A percentile compares a stretch with the other conserved stretches of the same genome.
Conservation (phyloP, 805 yeast species). For the Scheffersomyces coipomensis region DNA sequence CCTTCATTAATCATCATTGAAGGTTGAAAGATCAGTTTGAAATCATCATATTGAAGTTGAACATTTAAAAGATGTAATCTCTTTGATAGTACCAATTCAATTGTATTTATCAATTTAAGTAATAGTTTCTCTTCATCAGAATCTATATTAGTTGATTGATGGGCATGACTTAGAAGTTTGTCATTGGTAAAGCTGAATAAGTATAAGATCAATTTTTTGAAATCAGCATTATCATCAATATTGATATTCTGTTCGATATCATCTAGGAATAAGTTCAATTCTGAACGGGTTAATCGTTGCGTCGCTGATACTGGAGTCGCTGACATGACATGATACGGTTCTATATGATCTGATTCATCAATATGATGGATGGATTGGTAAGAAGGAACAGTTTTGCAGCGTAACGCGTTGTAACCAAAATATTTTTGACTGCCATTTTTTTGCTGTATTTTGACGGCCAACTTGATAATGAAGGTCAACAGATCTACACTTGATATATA, state of each 20-base stretch:
- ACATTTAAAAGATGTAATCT: constrained; percentile 20
- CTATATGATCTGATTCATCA: no score
- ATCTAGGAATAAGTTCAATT: constrained; percentile 28
- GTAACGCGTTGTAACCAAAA: no score
- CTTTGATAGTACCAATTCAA: constrained; percentile 32
- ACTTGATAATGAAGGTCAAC: no score
- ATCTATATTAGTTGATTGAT: neutral
- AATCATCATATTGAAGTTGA: constrained; percentile 12
- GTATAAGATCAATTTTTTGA: constrained; percentile 31
- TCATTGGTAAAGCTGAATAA: constrained; percentile 31
- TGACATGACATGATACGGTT: no score
- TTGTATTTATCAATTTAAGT: constrained; percentile 22
- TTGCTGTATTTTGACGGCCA: no score
- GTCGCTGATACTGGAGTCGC: neutral
- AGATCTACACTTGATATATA: no score
- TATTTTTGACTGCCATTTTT: no score
- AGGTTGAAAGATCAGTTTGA: neutral
- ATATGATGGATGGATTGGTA: no score
- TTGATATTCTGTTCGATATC: constrained; percentile 32
- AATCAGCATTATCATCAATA: constrained; percentile 31
- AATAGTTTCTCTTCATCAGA: constrained; percentile 12
- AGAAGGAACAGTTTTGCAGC: no score
- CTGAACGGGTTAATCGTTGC: constrained; percentile 21
- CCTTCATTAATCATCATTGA: constrained; percentile 1
- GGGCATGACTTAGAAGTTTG: constrained; percentile 11